A percentile compares a stretch with the other conserved stretches of the same genome.
Evolutionary conservation across 768 basidiomycete genomes (phyloP).

Genomic region (Exsudoporus frostii): DNA sequence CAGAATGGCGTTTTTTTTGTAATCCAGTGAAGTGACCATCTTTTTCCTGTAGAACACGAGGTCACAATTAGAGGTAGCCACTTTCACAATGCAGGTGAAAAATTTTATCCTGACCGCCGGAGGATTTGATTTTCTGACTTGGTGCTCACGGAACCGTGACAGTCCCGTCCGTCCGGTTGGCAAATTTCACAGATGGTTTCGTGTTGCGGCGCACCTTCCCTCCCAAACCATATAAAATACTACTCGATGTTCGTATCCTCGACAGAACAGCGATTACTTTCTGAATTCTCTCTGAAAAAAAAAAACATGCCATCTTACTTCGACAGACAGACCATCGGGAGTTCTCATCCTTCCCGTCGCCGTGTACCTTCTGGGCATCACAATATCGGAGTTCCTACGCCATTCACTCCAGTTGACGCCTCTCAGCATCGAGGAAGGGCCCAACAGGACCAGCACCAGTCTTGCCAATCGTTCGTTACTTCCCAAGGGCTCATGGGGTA

Average conservation of each 20-base stretch:
- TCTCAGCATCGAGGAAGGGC: neutral
- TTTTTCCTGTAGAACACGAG: neutral
- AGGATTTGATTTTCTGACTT: neutral
- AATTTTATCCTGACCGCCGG: neutral
- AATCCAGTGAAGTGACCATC: neutral
- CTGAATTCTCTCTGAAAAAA: neutral
- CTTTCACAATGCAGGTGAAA: neutral
- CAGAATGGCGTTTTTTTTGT: neutral
- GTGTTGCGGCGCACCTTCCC: neutral
- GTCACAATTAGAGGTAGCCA: neutral
- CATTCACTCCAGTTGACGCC: neutral
- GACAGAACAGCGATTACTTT: neutral
- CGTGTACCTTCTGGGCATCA: neutral
- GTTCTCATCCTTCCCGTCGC: neutral
- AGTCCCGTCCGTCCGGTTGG: neutral
- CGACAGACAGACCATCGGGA: neutral
- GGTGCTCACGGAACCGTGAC: neutral
- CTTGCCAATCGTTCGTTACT: neutral
- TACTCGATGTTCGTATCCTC: neutral
- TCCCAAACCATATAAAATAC: slow-evolving; percentile 1
- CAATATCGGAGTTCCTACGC: neutral
- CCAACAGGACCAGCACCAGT: neutral
- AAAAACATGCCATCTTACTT: slow-evolving; percentile 7
- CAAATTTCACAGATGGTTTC: neutral
- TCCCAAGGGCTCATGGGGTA: neutral